Conservation (phyloP, 2,329 filamentous ascomycete species). For the Beauveria asiatica region DNA sequence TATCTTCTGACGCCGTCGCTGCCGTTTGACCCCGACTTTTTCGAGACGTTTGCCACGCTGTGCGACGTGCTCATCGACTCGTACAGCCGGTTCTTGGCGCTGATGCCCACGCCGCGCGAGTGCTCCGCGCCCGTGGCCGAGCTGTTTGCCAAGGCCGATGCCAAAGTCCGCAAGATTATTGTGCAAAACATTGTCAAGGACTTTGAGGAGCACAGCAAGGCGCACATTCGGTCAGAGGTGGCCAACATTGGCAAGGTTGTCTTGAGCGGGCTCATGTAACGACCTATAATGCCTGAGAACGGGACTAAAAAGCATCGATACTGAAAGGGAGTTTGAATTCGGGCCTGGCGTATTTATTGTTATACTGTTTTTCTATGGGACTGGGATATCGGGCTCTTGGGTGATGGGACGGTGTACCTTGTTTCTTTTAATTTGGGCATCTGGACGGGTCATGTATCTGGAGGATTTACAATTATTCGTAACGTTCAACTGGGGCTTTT, state of each 20-base stretch:
- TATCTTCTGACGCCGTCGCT: slow-evolving; percentile 84
- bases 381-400: not conserved
- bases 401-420: not conserved
- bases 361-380: not conserved
- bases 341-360: not conserved
- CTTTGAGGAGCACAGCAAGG: slow-evolving; percentile 80
- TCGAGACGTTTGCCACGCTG: slow-evolving; percentile 89
- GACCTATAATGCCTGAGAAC: not conserved
- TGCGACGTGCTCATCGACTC: slow-evolving; percentile 93
- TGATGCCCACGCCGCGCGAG: slow-evolving; percentile 67
- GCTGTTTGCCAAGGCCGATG: slow-evolving; percentile 83
- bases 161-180: slow-evolving; percentile 78
- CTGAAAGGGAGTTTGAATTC: not conserved
- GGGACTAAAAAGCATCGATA: not conserved
- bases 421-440: not conserved
- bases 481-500: not conserved
- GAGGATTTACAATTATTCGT: not conserved
- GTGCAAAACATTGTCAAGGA: slow-evolving; percentile 81
- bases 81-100: slow-evolving; percentile 67
- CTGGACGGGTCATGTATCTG: not conserved
- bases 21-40: slow-evolving; percentile 95
- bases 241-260: slow-evolving; percentile 83
- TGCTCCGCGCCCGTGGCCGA: slow-evolving; percentile 67
- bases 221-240: slow-evolving; percentile 70
- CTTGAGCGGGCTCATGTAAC: slow-evolving; percentile 70